phyloP scores from a whole-genome alignment of 2,329 filamentous ascomycete genomes.

The Calycina herbarum region DNA sequence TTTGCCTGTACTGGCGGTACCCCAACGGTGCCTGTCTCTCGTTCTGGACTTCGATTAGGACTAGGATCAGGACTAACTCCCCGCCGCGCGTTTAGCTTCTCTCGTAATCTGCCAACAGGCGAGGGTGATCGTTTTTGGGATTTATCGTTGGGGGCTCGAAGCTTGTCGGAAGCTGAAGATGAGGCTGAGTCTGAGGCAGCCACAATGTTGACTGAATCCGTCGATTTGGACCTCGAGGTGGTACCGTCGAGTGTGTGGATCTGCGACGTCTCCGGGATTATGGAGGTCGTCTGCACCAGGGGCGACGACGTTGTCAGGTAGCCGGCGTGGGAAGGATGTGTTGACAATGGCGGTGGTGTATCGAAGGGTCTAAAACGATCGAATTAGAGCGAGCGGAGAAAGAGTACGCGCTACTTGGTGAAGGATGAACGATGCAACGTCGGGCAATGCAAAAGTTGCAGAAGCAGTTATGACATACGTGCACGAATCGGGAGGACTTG shows the following conservation, averaged over 20 bases:
- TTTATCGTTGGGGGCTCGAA: constrained; percentile 45
- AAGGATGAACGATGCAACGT: constrained; percentile 21
- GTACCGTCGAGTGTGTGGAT: constrained; percentile 39
- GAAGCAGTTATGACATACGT: constrained; percentile 1
- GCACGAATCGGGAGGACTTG: not conserved
- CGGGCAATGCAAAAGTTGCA: constrained; percentile 7
- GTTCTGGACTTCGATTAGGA: constrained; percentile 39
- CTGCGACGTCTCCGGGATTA: constrained; percentile 43
- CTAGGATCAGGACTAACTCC: constrained; percentile 47
- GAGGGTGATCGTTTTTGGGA: constrained; percentile 62
- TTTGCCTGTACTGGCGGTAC: constrained; percentile 10
- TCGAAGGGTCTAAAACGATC: constrained; percentile 27
- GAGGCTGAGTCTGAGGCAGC: constrained; percentile 35
- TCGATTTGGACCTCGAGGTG: constrained; percentile 42
- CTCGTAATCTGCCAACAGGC: constrained; percentile 69
- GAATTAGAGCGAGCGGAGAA: constrained; percentile 21
- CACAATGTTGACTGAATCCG: constrained; percentile 30
- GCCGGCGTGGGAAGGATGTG: constrained; percentile 65
- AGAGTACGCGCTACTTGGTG: constrained; percentile 7
- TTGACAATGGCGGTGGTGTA: constrained; percentile 52
- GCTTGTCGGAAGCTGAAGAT: constrained; percentile 39
- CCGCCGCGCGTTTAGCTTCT: constrained; percentile 59
- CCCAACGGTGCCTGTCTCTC: constrained; percentile 30
- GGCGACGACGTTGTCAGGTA: constrained; percentile 70
- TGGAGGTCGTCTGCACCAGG: constrained; percentile 59